phyloP scores from a whole-genome alignment of 768 basidiomycete genomes.

The Pilatotrama ljubarskyi region DNA sequence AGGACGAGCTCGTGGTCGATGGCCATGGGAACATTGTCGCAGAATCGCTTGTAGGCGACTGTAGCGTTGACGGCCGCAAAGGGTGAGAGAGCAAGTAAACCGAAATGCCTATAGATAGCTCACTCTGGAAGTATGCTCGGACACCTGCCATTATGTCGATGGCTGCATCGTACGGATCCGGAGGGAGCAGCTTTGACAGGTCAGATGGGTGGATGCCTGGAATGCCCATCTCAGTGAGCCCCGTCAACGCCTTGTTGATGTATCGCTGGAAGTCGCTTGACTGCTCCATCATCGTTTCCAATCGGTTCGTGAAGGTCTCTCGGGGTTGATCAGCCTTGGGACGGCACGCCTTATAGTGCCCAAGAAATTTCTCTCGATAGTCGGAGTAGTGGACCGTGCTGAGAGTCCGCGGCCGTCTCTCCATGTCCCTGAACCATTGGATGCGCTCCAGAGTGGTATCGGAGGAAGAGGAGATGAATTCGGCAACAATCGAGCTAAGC shows the following conservation, averaged over 20 bases:
- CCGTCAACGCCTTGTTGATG: slow-evolving; percentile 38
- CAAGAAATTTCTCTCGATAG: slow-evolving; percentile 38
- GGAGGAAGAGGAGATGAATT: slow-evolving; percentile 49
- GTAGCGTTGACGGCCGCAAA: not conserved
- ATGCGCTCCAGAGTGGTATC: slow-evolving; percentile 42
- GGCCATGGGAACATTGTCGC: slow-evolving; percentile 44
- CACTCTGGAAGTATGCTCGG: slow-evolving; percentile 76
- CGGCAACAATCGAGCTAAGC: slow-evolving; percentile 51
- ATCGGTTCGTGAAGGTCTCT: not conserved
- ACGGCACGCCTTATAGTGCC: slow-evolving; percentile 26
- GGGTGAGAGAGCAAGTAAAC: not conserved
- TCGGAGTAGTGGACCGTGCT: slow-evolving; percentile 53
- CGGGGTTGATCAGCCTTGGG: slow-evolving; percentile 15
- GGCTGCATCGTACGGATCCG: slow-evolving; percentile 55
- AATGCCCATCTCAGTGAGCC: slow-evolving; percentile 35
- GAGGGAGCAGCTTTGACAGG: slow-evolving; percentile 49
- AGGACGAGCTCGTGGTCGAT: slow-evolving; percentile 54
- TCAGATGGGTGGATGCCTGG: slow-evolving; percentile 40
- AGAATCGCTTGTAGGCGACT: slow-evolving; percentile 48
- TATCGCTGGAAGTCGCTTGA: slow-evolving; percentile 18
- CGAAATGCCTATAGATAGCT: not conserved
- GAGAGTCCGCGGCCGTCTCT: slow-evolving; percentile 47
- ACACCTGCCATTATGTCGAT: slow-evolving; percentile 71
- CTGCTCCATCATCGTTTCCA: not conserved
- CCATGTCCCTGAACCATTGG: slow-evolving; percentile 50